Conservation (phyloP, 2,329 filamentous ascomycete species). For the Colletotrichum cuscutae region DNA sequence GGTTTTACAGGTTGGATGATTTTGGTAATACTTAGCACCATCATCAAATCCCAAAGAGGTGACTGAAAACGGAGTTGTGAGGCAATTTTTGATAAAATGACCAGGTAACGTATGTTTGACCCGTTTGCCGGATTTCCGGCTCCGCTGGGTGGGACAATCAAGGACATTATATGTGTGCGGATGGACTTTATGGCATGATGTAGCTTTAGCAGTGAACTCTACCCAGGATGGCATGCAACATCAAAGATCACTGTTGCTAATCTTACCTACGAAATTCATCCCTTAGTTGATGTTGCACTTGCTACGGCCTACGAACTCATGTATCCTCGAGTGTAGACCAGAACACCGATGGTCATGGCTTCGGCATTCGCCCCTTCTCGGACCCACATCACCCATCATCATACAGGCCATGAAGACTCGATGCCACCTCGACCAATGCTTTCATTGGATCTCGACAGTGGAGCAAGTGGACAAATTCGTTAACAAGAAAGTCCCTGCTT, state of each 20-base stretch:
- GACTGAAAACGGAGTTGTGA: not conserved
- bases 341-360: not conserved
- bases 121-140: not conserved
- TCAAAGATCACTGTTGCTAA: not conserved
- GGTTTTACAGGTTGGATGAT: not conserved
- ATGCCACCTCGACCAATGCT: not conserved
- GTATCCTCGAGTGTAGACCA: not conserved
- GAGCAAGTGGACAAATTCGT: not conserved
- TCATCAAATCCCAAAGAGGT: not conserved
- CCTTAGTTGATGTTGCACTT: not conserved
- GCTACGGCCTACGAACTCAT: not conserved
- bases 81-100: constrained; percentile 7
- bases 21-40: not conserved
- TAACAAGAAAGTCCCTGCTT: not conserved
- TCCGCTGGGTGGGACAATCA: not conserved
- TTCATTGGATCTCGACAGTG: not conserved
- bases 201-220: not conserved
- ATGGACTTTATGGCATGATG: not conserved
- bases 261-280: not conserved
- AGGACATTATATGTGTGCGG: not conserved
- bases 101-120: constrained; percentile 5
- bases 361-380: not conserved
- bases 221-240: not conserved
- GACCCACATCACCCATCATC: not conserved
- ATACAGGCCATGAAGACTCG: not conserved